Base-by-base conservation (phyloP, 345 rosid species). In the Barbarea vulgaris region DNA sequence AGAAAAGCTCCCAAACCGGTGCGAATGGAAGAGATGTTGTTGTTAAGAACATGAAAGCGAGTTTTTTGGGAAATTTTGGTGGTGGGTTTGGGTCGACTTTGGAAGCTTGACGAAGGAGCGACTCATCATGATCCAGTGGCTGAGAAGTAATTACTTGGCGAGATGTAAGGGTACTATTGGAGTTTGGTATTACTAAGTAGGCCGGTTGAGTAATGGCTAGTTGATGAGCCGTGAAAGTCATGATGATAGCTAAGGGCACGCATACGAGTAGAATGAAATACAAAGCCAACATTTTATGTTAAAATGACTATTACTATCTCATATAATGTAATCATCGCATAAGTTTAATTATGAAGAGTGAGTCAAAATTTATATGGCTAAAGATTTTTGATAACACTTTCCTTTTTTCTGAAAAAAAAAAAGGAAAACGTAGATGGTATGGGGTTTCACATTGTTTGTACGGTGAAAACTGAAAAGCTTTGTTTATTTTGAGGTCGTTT, bases 31-130 rank as follows among this genome's bases (percentile, higher is more conserved):
- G 91, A 34, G 92, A 87, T 0, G 82, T 36, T 0, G 89, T 84
- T 13, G 90, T 83, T 9, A 88, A 82, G 79, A 93, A 90, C 82
- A 90, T 52, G 79, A 93, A 88, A 4, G 94, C 94, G 1, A 90
- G 62, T 74, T 90, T 93, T 75, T 79, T 84, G 0, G 77, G 84
- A 0, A 48, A 24, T 3, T 11, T 51, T 0, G 82, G 61, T 27
- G 65, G 79, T 12, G 72, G 82, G 4, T 58, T 79, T 10, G 76
- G 71, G 71, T 73, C 70, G 28, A 67, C 83, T 37, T 78, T 73
- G 39, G 88, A 65, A 3, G 94, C 93, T 27, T 66, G 62, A 21
- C 37, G 74, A 81, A 88, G 78, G 22, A 93, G 79, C 2, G 53
- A 65, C 1, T 79, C 82, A 54, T 90, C 93, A 9, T 84, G 75